Evolutionary conservation across 2,329 filamentous ascomycete species (phyloP), one percentile per base, ranked within the genome.

Genomic region (Fonsecaea nubica): DNA sequence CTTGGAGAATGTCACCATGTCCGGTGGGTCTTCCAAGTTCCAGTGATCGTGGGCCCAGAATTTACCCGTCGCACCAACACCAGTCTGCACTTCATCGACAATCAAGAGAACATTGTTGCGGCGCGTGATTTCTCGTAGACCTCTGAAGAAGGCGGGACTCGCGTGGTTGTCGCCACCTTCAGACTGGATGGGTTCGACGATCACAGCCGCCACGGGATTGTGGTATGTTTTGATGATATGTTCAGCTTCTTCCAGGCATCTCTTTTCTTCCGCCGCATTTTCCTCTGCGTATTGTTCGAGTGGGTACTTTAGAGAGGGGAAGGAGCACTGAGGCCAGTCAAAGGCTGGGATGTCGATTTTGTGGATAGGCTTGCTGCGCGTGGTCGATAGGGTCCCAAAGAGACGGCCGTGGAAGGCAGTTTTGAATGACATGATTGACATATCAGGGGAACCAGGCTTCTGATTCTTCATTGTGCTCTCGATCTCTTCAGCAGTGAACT

Each of bases 21-120:
- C 93, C 0, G 93, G 93, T 8, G 93, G 91, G 40, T 88, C 82
- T 58, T 85, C 76, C 52, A 97, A 86, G 78, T 91, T 86, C 93
- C 93, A 97, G 88, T 97, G 93, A 75, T 97, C 92, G 83, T 97
- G 93, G 8, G 93, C 93, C 93, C 93, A 97, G 88, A 97, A 96
- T 79, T 92, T 93, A 74, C 93, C 93, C 0, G 93, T 97, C 45
- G 93, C 92, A 74, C 93, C 93, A 32, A 97, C 90, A 77, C 93
- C 93, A 6, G 93, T 97, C 82, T 97, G 93, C 10, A 97, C 93
- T 81, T 97, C 93, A 77, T 97, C 93, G 70, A 96, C 93, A 76
- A 97, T 97, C 78, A 97, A 84, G 18, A 74, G 65, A n/a, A 74
- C 71, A 25, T 72, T 69, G 81, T 92, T 87, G 79, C 89, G 89